Conservation (phyloP, 768 basidiomycete genomes). For the Amanita subjunquillea region DNA sequence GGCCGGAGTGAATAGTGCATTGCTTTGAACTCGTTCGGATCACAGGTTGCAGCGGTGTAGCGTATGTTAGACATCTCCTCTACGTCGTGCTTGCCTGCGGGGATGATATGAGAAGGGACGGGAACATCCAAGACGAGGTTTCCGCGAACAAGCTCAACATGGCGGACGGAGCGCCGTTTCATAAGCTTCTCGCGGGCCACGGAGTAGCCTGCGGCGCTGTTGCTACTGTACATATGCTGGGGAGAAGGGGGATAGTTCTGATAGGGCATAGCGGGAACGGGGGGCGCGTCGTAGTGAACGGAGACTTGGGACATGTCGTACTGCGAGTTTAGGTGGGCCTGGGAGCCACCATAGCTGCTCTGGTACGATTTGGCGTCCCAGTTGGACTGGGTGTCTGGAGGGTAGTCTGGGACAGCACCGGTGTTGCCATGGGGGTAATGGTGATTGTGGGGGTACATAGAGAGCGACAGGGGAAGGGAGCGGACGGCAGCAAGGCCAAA, state of each 20-base stretch:
- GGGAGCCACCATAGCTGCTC: conserved; percentile 59
- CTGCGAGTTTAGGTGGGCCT: conserved; percentile 54
- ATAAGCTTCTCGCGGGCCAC: conserved; percentile 70
- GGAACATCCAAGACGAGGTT: conserved; percentile 80
- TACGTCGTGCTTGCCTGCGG: conserved; percentile 45
- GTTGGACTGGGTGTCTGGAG: conserved; percentile 26
- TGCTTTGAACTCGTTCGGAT: conserved; percentile 80
- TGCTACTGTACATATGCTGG: conserved; percentile 33
- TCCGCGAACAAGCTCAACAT: conserved; percentile 72
- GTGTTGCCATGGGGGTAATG: conserved; percentile 26
- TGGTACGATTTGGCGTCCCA: conserved; percentile 49
- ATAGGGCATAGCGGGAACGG: conserved; percentile 47
- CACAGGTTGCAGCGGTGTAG: conserved; percentile 84
- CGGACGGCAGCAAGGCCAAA: conserved; percentile 14
- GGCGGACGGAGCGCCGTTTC: conserved; percentile 69
- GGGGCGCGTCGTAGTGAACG: conserved; percentile 25
- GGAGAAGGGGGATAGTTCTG: conserved; percentile 56
- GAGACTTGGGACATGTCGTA: conserved; percentile 48
- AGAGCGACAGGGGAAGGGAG: conserved; percentile 9
- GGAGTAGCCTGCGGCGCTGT: conserved; percentile 49
- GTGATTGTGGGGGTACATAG: conserved; percentile 49
- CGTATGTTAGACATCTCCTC: conserved; percentile 81
- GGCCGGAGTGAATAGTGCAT: conserved; percentile 71
- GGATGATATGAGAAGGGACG: conserved; percentile 71
- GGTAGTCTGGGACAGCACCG: conserved; percentile 24